phyloP scores from a whole-genome alignment of 2,329 filamentous ascomycete species.

The Arthrobotrys megalospora region DNA sequence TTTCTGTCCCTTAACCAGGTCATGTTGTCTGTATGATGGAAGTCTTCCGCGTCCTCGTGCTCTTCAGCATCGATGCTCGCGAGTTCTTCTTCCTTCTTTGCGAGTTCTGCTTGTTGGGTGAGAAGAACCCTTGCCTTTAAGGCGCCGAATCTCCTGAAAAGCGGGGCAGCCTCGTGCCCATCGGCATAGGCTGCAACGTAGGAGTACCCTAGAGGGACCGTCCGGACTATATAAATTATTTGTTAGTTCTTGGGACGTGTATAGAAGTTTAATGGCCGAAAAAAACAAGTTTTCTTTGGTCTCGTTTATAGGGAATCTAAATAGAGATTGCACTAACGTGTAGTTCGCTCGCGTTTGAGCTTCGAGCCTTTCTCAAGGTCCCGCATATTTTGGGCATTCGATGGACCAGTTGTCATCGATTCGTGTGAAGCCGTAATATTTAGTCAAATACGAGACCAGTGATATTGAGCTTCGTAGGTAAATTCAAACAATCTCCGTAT shows the following conservation, averaged over 20 bases:
- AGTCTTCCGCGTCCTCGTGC: neutral
- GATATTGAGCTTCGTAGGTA: too few relatives aligned
- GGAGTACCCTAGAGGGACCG: slow-evolving; percentile 42
- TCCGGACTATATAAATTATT: slow-evolving; percentile 20
- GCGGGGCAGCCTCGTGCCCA: slow-evolving; percentile 19
- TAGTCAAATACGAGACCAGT: too few relatives aligned
- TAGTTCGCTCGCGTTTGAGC: neutral
- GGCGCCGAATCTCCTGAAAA: slow-evolving; percentile 49
- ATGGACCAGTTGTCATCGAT: too few relatives aligned
- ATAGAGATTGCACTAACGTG: slow-evolving; percentile 11
- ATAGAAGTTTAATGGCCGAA: too few relatives aligned
- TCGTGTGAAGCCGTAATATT: too few relatives aligned
- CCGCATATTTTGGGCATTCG: too few relatives aligned
- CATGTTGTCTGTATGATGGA: slow-evolving; percentile 1
- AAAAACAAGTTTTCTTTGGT: too few relatives aligned
- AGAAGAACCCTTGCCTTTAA: slow-evolving; percentile 35
- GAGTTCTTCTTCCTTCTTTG: slow-evolving; percentile 30
- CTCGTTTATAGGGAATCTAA: neutral
- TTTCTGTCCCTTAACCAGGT: slow-evolving; percentile 34
- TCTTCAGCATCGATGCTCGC: slow-evolving; percentile 16
- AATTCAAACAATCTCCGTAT: too few relatives aligned
- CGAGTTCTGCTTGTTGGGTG: slow-evolving; percentile 40
- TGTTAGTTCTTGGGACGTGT: neutral
- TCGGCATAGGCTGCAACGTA: slow-evolving; percentile 41
- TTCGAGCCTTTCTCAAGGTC: neutral